Percentiles rank a stretch among this genome's conserved stretches.
These are phyloP conservation scores for Vanilla planifolia DNA, from an alignment of 106 monocot genomes.

Conservation along the genomic window DNA sequence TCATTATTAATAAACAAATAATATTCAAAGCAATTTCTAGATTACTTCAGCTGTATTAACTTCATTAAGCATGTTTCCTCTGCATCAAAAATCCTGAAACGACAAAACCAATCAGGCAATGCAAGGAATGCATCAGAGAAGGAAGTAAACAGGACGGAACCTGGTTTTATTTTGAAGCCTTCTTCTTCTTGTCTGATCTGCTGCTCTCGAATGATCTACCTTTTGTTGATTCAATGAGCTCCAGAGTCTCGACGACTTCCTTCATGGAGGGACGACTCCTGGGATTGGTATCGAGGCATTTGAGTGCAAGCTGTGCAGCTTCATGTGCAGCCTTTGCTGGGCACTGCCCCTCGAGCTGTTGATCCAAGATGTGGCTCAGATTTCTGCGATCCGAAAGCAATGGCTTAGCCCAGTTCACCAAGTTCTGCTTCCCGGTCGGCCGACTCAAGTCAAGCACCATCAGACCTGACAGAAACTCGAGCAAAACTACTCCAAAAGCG, in stretches of 20 bases:
- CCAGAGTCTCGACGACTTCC: slow-evolving; percentile 43
- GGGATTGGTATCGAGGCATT: slow-evolving; percentile 43
- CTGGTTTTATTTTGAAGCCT: too few relatives aligned
- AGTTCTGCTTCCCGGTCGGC: slow-evolving; percentile 42
- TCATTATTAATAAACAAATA: too few relatives aligned
- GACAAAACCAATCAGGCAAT: too few relatives aligned
- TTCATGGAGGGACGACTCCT: slow-evolving; percentile 63
- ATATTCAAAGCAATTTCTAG: too few relatives aligned
- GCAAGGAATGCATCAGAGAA: too few relatives aligned
- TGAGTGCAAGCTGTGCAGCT: slow-evolving; percentile 41
- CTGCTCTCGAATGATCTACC: slow-evolving; percentile 6
- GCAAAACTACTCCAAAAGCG: slow-evolving; percentile 72
- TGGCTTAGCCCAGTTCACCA: slow-evolving; percentile 57
- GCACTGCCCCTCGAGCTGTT: slow-evolving; percentile 47
- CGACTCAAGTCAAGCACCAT: slow-evolving; percentile 39
- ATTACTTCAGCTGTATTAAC: too few relatives aligned
- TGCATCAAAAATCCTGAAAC: too few relatives aligned
- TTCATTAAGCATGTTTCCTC: too few relatives aligned
- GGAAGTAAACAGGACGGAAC: too few relatives aligned
- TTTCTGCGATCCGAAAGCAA: slow-evolving; percentile 34
- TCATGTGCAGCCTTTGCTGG: slow-evolving; percentile 35
- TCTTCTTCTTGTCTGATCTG: too few relatives aligned
- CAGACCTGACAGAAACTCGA: slow-evolving; percentile 55
- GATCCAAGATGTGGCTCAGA: slow-evolving; percentile 45
- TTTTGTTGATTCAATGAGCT: slow-evolving; percentile 31